Base-by-base conservation (phyloP, 257 asterid genomes). In the Solanum chiquidenum region DNA sequence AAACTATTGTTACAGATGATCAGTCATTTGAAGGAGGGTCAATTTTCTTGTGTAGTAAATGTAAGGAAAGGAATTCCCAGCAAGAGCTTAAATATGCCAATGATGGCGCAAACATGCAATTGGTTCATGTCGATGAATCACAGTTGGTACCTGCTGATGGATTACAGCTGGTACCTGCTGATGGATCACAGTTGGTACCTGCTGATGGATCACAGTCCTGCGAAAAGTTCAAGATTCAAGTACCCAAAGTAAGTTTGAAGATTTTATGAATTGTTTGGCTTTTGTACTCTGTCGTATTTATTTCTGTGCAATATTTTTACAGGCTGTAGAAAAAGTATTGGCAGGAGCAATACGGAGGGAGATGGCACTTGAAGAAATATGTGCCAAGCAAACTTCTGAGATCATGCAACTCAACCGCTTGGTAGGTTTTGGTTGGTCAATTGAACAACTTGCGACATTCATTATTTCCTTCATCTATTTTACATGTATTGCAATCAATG, bases 341-440 rank as follows among this genome's bases (percentile, higher is more conserved):
- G 98, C 99, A 44, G 99, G 99, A 88, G 98, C 98, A 58, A 96
- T 97, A 91, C 93, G 99, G 86, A 96, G 99, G 92, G 99, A 97
- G 95, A 97, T 96, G 99, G 98, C 99, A 89, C 87, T 96, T 64
- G 99, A 97, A 93, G 99, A 95, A 90, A 87, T 96, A 49, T 96
- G 96, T 90, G 90, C 94, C 86, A 94, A 94, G 91, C 98, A 95
- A 88, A 94, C 88, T 76, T 91, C 95, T 82, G 98, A 96, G 91
- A 95, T 97, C 91, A 91, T 91, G 93, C 98, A 95, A 87, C 98
- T 97, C 83, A 95, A 95, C 83, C 98, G 98, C 85, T 89, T 97
- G 98, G 99, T 97, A 92, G 49, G 93, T 88, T 90, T 62, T 77
- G 20, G 66, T 42, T 83, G 44, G 29, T 75, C n/a, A 21, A 33